Evolutionary conservation across 352 stramenopile species (phyloP).

Genomic region (Phytophthora cryptogea): DNA sequence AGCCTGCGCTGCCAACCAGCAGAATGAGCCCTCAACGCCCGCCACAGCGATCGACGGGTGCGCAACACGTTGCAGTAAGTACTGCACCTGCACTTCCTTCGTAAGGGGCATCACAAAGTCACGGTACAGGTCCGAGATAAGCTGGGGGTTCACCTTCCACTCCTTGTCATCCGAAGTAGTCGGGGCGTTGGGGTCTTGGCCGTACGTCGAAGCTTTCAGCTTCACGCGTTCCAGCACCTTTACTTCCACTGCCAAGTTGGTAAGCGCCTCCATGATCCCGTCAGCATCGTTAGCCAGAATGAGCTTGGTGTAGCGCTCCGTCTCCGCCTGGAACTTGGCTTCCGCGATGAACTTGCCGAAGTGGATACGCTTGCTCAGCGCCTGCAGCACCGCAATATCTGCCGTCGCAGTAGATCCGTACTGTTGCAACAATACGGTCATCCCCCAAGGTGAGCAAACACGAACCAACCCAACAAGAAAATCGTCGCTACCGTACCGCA

Average conservation of each 20-base stretch:
- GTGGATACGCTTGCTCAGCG: slow-evolving; percentile 97
- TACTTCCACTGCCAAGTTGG: slow-evolving; percentile 94
- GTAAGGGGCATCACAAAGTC: slow-evolving; percentile 99
- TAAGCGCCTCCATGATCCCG: slow-evolving; percentile 96
- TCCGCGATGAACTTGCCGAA: slow-evolving; percentile 99
- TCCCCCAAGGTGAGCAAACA: slow-evolving; percentile 1
- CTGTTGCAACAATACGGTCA: slow-evolving; percentile 29
- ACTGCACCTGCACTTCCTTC: slow-evolving; percentile 98
- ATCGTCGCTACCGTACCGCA: slow-evolving; percentile 39
- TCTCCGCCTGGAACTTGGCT: slow-evolving; percentile 95
- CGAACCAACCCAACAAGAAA: background rate
- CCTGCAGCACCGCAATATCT: slow-evolving; percentile 94
- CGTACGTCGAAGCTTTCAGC: slow-evolving; percentile 97
- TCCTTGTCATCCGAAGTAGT: slow-evolving; percentile 38
- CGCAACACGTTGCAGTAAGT: slow-evolving; percentile 83
- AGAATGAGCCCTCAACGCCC: slow-evolving; percentile 74
- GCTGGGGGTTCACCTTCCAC: slow-evolving; percentile 95
- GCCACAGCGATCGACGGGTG: slow-evolving; percentile 79
- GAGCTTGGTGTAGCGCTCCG: slow-evolving; percentile 91
- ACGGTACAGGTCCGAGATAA: slow-evolving; percentile 97
- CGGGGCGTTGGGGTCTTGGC: slow-evolving; percentile 74
- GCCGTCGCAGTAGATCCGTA: slow-evolving; percentile 83
- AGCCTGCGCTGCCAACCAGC: slow-evolving; percentile 68
- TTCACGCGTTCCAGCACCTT: slow-evolving; percentile 92
- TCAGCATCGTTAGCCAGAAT: slow-evolving; percentile 92